These are phyloP conservation scores for Schrenkiella parvula DNA, from an alignment of 345 rosid species.

Conservation along the genomic window DNA sequence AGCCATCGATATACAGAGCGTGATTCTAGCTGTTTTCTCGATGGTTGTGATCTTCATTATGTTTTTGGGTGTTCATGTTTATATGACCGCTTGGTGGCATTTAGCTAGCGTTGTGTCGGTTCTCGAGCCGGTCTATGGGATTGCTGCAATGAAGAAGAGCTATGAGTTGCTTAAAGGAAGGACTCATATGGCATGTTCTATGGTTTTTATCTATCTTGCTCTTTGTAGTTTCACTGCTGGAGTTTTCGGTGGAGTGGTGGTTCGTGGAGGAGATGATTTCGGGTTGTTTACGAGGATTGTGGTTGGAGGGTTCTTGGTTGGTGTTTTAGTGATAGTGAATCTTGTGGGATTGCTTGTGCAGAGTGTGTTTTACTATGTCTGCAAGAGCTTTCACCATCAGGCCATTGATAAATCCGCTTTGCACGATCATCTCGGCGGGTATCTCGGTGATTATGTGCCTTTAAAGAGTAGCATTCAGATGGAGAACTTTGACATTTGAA, in stretches of 20 bases:
- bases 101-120: slow-evolving; percentile 94
- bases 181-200: slow-evolving; percentile 45
- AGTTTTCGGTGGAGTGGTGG: slow-evolving; percentile 56
- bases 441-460: slow-evolving; percentile 94
- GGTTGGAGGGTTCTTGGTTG: slow-evolving; percentile 78
- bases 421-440: slow-evolving; percentile 90
- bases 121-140: slow-evolving; percentile 67
- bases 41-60: slow-evolving; percentile 45
- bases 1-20: slow-evolving; percentile 47
- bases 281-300: slow-evolving; percentile 60
- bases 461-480: slow-evolving; percentile 86
- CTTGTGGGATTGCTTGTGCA: slow-evolving; percentile 82
- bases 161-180: slow-evolving; percentile 78
- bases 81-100: slow-evolving; percentile 90
- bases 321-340: slow-evolving; percentile 77
- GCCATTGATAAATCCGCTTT: slow-evolving; percentile 70
- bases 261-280: slow-evolving; percentile 59
- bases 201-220: slow-evolving; percentile 65
- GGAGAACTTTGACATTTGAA: slow-evolving; percentile 69
- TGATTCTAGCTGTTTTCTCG: slow-evolving; percentile 41
- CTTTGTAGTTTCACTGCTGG: slow-evolving; percentile 44
- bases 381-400: slow-evolving; percentile 88
- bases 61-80: slow-evolving; percentile 71
- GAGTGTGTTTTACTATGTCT: slow-evolving; percentile 89
- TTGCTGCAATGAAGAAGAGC: slow-evolving; percentile 87